Evolutionary conservation across 768 basidiomycete genomes (phyloP).

Genomic region (Trametopsis cervina): DNA sequence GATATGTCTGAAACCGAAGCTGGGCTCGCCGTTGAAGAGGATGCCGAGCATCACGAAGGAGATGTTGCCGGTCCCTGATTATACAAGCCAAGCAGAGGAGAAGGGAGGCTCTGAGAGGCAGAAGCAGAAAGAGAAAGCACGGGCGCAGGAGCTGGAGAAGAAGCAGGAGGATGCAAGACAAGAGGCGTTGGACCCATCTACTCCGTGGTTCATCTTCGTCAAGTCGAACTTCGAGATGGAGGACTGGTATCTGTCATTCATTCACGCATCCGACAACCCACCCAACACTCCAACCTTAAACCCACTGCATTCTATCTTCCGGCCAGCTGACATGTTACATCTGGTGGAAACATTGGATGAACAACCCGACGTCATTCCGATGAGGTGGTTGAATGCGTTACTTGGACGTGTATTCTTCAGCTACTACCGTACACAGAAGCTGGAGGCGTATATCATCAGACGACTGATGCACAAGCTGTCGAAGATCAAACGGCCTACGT

Average conservation of each 20-base stretch:
- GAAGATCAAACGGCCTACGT: constrained; percentile 84
- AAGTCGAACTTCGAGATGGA: constrained; percentile 90
- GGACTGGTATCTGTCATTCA: constrained; percentile 86
- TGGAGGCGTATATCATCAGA: constrained; percentile 82
- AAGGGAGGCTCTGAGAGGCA: constrained; percentile 31
- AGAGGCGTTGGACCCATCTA: constrained; percentile 42
- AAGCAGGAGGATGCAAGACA: constrained; percentile 34
- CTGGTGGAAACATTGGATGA: constrained; percentile 84
- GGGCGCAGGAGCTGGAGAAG: constrained; percentile 26
- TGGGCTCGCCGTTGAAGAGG: constrained; percentile 24
- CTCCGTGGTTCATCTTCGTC: constrained; percentile 93
- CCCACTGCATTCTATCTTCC: constrained; percentile 62
- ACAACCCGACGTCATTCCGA: constrained; percentile 93
- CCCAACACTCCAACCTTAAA: constrained; percentile 53
- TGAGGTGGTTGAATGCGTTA: constrained; percentile 95
- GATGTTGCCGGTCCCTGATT: constrained; percentile 28
- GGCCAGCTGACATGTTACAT: constrained; percentile 70
- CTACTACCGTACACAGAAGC: constrained; percentile 73
- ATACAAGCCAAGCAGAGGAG: constrained; percentile 23
- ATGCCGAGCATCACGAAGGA: constrained; percentile 49
- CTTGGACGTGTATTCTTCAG: constrained; percentile 91
- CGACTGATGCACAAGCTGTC: constrained; percentile 90
- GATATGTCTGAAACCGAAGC: constrained; percentile 64
- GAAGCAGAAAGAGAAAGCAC: constrained; percentile 34
- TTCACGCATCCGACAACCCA: constrained; percentile 65